Percentiles rank a stretch among this genome's conserved stretches.
Evolutionary conservation across 371 early-diverging fungal genomes (phyloP).

Genomic region (Mortierella sp.): DNA sequence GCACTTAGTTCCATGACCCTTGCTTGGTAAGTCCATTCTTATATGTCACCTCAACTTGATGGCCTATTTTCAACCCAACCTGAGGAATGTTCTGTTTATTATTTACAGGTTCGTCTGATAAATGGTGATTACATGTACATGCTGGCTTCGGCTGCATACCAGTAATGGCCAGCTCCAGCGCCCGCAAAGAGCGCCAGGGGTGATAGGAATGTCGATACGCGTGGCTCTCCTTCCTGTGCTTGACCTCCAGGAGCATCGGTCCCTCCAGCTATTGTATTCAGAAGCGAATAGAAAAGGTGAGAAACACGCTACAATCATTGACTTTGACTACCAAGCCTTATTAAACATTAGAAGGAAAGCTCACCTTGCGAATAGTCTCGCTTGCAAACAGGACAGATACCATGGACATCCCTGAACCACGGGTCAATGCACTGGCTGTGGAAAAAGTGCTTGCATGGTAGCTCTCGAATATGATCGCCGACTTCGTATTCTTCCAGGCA

Average conservation of each 20-base stretch:
- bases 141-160: slow-evolving; percentile 29
- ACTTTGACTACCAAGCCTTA: too few species aligned
- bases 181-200: slow-evolving; percentile 30
- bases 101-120: too few species aligned
- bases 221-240: slow-evolving; percentile 3
- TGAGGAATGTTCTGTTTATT: too few species aligned
- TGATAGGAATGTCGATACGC: slow-evolving; percentile 18
- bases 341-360: background rate
- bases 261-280: background rate
- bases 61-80: too few species aligned
- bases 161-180: slow-evolving; percentile 15
- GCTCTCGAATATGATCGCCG: slow-evolving; percentile 63
- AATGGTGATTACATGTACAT: slow-evolving; percentile 20
- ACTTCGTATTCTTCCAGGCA: slow-evolving; percentile 72
- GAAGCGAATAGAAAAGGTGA: background rate
- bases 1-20: too few species aligned
- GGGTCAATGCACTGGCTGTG: slow-evolving; percentile 76
- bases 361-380: slow-evolving; percentile 52
- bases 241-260: background rate
- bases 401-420: slow-evolving; percentile 65
- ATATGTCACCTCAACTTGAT: too few species aligned
- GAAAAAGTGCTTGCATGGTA: slow-evolving; percentile 77
- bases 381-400: slow-evolving; percentile 72
- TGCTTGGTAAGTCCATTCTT: too few species aligned
- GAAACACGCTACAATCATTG: background rate